These are phyloP conservation scores for Selaginella tamariscina DNA, from an alignment of 75 land plant species.

Conservation along the genomic window DNA sequence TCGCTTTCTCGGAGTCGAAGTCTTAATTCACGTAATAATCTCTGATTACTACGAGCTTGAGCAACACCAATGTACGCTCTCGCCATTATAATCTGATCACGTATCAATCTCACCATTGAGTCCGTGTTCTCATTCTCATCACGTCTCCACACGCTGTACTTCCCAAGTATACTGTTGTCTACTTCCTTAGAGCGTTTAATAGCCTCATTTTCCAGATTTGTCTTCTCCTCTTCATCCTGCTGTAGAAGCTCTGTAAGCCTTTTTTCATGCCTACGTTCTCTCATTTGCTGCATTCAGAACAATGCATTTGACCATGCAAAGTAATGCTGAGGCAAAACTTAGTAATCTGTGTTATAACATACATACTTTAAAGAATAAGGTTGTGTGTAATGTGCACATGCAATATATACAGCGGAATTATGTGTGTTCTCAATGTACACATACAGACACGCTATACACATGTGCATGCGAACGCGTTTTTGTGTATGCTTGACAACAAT, in stretches of 20 bases:
- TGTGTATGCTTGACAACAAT: too few species aligned
- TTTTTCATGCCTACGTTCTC: slow-evolving; percentile 54
- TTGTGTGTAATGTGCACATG: too few species aligned
- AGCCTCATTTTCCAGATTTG: slow-evolving; percentile 65
- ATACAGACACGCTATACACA: too few species aligned
- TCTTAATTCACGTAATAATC: neutral
- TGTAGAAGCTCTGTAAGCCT: slow-evolving; percentile 57
- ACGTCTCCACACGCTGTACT: slow-evolving; percentile 84
- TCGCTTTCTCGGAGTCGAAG: neutral
- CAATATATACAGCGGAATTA: too few species aligned
- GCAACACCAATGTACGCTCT: slow-evolving; percentile 71
- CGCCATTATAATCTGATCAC: slow-evolving; percentile 95
- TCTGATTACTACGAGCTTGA: slow-evolving; percentile 36
- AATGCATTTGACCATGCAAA: neutral
- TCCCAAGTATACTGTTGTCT: slow-evolving; percentile 61
- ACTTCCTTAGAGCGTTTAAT: slow-evolving; percentile 74
- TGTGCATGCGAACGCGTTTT: too few species aligned
- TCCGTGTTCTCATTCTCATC: slow-evolving; percentile 78
- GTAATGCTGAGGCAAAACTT: neutral
- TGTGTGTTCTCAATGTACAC: too few species aligned
- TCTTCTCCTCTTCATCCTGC: slow-evolving; percentile 50
- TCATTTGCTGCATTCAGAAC: slow-evolving; percentile 37
- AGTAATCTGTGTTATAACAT: neutral
- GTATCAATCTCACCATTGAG: slow-evolving; percentile 62
- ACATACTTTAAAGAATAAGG: too few species aligned